A percentile compares a stretch with the other conserved stretches of the same genome.
Conservation (phyloP, 2,329 filamentous ascomycete species). For the Colletotrichum zoysiae region DNA sequence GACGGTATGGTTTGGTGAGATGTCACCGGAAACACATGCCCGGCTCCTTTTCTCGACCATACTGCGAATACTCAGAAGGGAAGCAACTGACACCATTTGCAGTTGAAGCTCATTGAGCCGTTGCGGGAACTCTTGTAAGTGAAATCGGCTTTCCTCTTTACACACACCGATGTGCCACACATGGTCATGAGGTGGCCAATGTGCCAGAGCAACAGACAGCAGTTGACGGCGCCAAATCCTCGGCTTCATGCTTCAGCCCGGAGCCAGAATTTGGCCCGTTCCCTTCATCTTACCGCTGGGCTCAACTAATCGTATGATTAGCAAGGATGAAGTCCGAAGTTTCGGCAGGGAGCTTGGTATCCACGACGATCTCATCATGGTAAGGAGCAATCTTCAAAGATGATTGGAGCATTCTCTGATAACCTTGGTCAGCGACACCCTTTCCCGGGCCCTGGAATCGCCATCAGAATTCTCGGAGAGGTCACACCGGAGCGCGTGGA, state of each 20-base stretch:
- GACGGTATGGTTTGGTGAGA: conserved; percentile 40
- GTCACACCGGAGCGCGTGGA: conserved; percentile 83
- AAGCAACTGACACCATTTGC: conserved; percentile 33
- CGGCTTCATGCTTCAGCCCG: background rate
- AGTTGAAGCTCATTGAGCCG: conserved; percentile 42
- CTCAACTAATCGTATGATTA: conserved; percentile 4
- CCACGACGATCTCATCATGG: conserved; percentile 62
- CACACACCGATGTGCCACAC: background rate
- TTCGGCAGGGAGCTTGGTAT: conserved; percentile 51
- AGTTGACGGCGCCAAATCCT: background rate
- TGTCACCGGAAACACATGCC: background rate
- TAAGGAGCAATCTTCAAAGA: background rate
- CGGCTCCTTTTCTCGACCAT: too few species aligned
- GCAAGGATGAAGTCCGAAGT: conserved; percentile 47
- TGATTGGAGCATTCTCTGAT: background rate
- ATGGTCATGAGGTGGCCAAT: background rate
- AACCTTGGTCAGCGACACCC: background rate
- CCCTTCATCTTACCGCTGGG: background rate
- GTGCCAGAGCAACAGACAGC: background rate
- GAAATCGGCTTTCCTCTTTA: background rate
- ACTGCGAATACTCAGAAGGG: background rate
- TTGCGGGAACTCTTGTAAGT: conserved; percentile 48
- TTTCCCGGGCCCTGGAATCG: conserved; percentile 74
- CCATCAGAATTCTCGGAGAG: conserved; percentile 85
- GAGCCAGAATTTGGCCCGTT: background rate